Percentiles rank a stretch among this genome's conserved stretches.
These are phyloP conservation scores for Atractiella rhizophila DNA, from an alignment of 768 basidiomycete genomes.

Conservation along the genomic window DNA sequence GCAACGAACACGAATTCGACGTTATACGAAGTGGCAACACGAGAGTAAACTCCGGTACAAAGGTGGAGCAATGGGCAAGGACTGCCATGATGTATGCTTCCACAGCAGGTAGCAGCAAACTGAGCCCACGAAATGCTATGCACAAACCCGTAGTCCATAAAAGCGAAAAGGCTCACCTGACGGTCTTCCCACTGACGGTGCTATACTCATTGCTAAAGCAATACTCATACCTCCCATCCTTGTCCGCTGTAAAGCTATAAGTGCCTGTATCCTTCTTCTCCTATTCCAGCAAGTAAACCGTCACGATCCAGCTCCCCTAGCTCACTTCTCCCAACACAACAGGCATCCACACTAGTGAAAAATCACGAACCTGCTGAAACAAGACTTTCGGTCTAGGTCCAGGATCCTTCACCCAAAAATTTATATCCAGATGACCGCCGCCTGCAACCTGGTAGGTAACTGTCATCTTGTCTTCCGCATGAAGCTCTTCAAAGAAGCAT, in stretches of 20 bases:
- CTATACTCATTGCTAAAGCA: slow-evolving; percentile 94
- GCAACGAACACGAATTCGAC: no score
- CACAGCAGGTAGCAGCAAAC: no score
- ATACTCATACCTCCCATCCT: slow-evolving; percentile 70
- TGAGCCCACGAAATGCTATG: slow-evolving; percentile 7
- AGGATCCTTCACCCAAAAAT: slow-evolving; percentile 49
- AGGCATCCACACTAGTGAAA: not conserved
- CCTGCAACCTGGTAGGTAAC: slow-evolving; percentile 97
- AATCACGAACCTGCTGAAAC: no score
- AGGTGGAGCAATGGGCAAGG: no score
- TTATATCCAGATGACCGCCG: slow-evolving; percentile 87
- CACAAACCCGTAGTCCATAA: not conserved
- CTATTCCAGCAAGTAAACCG: slow-evolving; percentile 53
- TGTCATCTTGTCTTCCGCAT: slow-evolving; percentile 93
- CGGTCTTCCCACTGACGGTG: slow-evolving; percentile 76
- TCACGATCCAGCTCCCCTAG: slow-evolving; percentile 42
- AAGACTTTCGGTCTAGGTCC: no score
- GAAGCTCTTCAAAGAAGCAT: slow-evolving; percentile 88
- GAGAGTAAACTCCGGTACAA: no score
- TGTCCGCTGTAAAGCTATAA: slow-evolving; percentile 57
- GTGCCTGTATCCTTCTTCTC: slow-evolving; percentile 78
- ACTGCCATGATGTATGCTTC: no score
- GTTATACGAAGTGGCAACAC: no score
- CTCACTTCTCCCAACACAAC: slow-evolving; percentile 31
- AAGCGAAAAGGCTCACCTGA: slow-evolving; percentile 37